A percentile compares a stretch with the other conserved stretches of the same genome.
These are phyloP conservation scores for Rheum nobile DNA, from an alignment of 148 eudicot genomes.

Conservation along the genomic window DNA sequence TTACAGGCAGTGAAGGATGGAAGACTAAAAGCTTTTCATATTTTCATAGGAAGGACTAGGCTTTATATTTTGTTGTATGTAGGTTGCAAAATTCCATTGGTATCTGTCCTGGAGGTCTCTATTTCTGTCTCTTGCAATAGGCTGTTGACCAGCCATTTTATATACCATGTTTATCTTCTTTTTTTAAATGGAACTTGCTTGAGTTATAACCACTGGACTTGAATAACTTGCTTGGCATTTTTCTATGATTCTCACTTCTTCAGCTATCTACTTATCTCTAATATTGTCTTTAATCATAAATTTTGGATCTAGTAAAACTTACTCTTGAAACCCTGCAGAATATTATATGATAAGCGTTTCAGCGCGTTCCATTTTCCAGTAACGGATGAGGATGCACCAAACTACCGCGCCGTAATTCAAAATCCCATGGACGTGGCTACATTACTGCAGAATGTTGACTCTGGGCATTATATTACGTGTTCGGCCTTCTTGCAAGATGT, in stretches of 20 bases:
- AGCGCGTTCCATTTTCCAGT: slow-evolving; percentile 94
- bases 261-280: not conserved
- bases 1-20: not conserved
- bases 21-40: not conserved
- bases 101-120: not conserved
- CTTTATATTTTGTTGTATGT: not conserved
- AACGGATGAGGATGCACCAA: slow-evolving; percentile 95
- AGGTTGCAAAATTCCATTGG: not conserved
- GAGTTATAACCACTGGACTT: not conserved
- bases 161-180: not conserved
- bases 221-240: not conserved
- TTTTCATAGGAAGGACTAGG: not conserved
- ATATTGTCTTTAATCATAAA: not conserved
- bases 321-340: slow-evolving; percentile 34
- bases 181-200: not conserved
- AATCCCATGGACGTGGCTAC: slow-evolving; percentile 95
- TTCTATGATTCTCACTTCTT: not conserved
- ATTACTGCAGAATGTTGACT: slow-evolving; percentile 80
- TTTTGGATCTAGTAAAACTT: not conserved
- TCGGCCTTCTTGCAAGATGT: slow-evolving; percentile 79
- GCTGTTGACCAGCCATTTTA: not conserved
- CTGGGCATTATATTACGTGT: slow-evolving; percentile 73
- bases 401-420: slow-evolving; percentile 79
- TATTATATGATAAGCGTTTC: slow-evolving; percentile 91
- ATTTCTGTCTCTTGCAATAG: not conserved